phyloP scores from a whole-genome alignment of 2,329 filamentous ascomycete genomes.

The Dothideomycetidae sp. region DNA sequence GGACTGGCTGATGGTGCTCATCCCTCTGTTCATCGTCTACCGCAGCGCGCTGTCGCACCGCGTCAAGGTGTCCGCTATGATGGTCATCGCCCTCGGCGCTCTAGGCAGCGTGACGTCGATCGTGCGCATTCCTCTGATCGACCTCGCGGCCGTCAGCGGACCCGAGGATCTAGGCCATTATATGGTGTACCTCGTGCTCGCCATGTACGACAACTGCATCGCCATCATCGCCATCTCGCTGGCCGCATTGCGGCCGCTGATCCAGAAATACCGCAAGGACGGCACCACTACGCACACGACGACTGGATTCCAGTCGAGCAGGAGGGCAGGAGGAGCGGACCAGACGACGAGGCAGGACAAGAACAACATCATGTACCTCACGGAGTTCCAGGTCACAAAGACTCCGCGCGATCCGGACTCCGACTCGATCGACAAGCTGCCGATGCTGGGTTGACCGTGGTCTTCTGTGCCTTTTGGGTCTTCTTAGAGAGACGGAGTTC shows the following conservation, averaged over 20 bases:
- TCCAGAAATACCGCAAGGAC: background rate
- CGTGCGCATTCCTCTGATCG: slow-evolving; percentile 22
- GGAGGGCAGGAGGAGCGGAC: background rate
- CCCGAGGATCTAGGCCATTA: slow-evolving; percentile 35
- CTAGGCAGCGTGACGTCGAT: slow-evolving; percentile 16
- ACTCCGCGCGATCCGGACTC: slow-evolving; percentile 19
- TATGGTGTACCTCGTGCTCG: slow-evolving; percentile 16
- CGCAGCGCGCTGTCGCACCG: slow-evolving; percentile 27
- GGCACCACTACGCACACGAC: background rate
- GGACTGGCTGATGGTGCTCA: slow-evolving; percentile 23
- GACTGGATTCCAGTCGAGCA: background rate
- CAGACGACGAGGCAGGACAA: background rate
- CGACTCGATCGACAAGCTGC: background rate
- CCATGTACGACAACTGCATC: slow-evolving; percentile 8
- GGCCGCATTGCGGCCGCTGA: slow-evolving; percentile 6
- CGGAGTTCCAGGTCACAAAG: slow-evolving; percentile 18
- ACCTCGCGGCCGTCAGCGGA: slow-evolving; percentile 51
- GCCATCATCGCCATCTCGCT: slow-evolving; percentile 7
- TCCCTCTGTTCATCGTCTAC: slow-evolving; percentile 28
- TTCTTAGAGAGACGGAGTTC: too few species aligned
- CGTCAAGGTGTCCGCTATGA: slow-evolving; percentile 29
- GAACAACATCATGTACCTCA: background rate
- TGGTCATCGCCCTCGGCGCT: slow-evolving; percentile 23
- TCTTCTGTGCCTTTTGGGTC: slow-evolving; percentile 40
- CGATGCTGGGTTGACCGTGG: background rate